Evolutionary conservation across 2,329 filamentous ascomycete species (phyloP), one percentile per base, ranked within the genome.

Genomic region (Sphaerulina vaccinii): DNA sequence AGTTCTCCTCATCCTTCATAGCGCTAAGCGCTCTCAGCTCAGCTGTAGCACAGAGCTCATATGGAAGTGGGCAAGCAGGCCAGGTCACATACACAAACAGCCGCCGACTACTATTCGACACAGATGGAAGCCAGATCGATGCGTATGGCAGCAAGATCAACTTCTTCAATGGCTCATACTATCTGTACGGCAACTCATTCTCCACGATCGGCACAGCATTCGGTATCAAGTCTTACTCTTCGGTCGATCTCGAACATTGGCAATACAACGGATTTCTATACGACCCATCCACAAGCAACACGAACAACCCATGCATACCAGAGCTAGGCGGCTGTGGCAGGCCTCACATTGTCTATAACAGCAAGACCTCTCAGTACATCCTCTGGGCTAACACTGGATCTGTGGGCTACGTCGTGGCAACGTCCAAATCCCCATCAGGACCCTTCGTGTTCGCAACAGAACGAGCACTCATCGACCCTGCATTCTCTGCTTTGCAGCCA

Each of bases 171-270:
- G 58, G 57, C 16, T 51, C 53, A 8, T 62, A 62, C 51, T 64
- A 62, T 36, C 55, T 64, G 11, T 64, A 62, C 39, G 61, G 61
- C 13, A 64, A 64, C 49, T 60, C 56, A 44, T 62, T 64, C 47
- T 57, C 58, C 9, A 58, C 46, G 8, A 57, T 42, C 9, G 60
- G 60, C 7, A 39, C 45, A 7, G 53, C 59, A 13, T 62, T 54
- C 23, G 61, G 61, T 13, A 61, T 64, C 52, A 62, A 64, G 27
- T 62, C 58, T 3, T 64, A 64, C 38, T 58, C 54, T 3, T 59
- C 55, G 15, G 22, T 39, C 8, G 60, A 63, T 51, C 55, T 63
- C 1, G 22, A 56, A 24, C 49, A 52, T 18, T 63, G 61, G 61
- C 51, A 60, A 19, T 62, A 59, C 38, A 55, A 64, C 51, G 62